These are phyloP conservation scores for Neonothopanus nambi DNA, from an alignment of 1,284 basidiomycete species.

Conservation along the genomic window DNA sequence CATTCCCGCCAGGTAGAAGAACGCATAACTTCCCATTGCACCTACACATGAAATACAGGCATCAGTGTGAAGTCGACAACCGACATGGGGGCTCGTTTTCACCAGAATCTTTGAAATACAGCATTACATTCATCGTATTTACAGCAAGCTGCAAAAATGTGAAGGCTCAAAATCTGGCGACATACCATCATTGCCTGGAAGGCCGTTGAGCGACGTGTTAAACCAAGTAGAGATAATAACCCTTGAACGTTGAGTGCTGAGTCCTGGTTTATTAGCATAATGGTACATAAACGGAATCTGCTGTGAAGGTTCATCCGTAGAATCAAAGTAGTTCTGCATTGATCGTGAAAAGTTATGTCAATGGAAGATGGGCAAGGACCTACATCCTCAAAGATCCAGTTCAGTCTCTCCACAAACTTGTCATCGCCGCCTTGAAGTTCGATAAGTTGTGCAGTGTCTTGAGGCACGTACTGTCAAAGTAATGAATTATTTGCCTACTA, in stretches of 20 bases:
- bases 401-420: conserved; percentile 52
- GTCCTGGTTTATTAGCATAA: conserved; percentile 55
- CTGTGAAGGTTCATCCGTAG: conserved; percentile 60
- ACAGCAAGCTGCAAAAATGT: conserved; percentile 3
- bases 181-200: conserved; percentile 15
- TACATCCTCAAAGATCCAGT: conserved; percentile 56
- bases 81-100: conserved; percentile 12
- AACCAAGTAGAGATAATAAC: conserved; percentile 4
- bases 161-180: conserved; percentile 12
- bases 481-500: conserved; percentile 3
- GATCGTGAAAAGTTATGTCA: no score
- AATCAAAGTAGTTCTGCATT: conserved; percentile 54
- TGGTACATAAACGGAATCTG: no score
- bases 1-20: conserved; percentile 59
- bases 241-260: conserved; percentile 27
- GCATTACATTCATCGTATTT: background rate
- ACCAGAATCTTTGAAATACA: background rate
- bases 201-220: conserved; percentile 14
- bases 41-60: conserved; percentile 42
- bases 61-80: no score
- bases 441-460: conserved; percentile 62
- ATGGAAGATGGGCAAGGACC: conserved; percentile 8
- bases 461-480: conserved; percentile 51
- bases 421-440: conserved; percentile 39
- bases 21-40: conserved; percentile 69